phyloP scores from a whole-genome alignment of 768 basidiomycete genomes.

The Clavaria fumosa region DNA sequence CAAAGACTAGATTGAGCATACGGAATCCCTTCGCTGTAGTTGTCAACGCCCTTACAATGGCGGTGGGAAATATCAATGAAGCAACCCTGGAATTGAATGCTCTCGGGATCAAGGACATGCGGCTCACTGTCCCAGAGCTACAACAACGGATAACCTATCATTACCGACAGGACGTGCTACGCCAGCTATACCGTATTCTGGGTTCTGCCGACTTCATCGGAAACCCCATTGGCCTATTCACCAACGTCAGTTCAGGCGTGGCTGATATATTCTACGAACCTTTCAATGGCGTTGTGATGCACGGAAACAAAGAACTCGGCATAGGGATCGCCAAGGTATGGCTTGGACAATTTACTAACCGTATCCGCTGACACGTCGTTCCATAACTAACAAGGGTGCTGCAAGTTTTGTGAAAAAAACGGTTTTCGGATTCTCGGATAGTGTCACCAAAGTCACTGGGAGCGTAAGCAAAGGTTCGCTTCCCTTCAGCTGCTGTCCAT shows the following conservation, averaged over 20 bases:
- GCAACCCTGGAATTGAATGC: slow-evolving; percentile 91
- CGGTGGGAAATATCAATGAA: slow-evolving; percentile 92
- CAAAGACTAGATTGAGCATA: slow-evolving; percentile 39
- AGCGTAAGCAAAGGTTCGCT: slow-evolving; percentile 83
- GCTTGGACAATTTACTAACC: not conserved
- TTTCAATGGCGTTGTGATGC: slow-evolving; percentile 91
- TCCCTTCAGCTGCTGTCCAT: not conserved
- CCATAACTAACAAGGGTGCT: slow-evolving; percentile 51
- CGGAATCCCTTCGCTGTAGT: slow-evolving; percentile 89
- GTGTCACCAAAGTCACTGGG: slow-evolving; percentile 94
- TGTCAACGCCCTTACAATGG: slow-evolving; percentile 91
- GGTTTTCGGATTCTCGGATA: slow-evolving; percentile 90
- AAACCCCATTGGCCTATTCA: slow-evolving; percentile 94
- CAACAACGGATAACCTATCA: slow-evolving; percentile 77
- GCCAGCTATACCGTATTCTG: slow-evolving; percentile 89
- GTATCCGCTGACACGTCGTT: slow-evolving; percentile 1
- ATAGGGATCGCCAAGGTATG: slow-evolving; percentile 84
- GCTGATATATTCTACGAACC: slow-evolving; percentile 99
- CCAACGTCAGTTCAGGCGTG: slow-evolving; percentile 94
- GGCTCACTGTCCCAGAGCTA: slow-evolving; percentile 71
- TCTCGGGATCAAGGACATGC: slow-evolving; percentile 87
- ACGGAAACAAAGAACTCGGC: slow-evolving; percentile 87
- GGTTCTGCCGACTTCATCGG: slow-evolving; percentile 98
- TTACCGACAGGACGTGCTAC: slow-evolving; percentile 84
- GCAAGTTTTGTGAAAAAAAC: slow-evolving; percentile 99